A percentile compares a stretch with the other conserved stretches of the same genome.
Conservation (phyloP, 2,329 filamentous ascomycete species). For the Alternaria viburni region DNA sequence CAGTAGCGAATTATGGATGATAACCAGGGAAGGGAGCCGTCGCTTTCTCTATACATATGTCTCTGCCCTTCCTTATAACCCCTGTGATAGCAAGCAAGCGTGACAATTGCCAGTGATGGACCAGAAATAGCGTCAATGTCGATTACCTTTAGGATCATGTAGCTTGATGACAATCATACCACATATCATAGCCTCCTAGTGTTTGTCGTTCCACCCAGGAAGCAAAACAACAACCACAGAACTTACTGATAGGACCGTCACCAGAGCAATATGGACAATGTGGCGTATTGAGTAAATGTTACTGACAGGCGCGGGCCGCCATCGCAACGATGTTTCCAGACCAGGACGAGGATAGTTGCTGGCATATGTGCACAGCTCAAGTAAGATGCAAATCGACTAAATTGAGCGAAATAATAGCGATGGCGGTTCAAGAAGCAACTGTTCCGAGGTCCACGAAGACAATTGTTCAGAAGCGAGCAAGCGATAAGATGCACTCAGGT, state of each 20-base stretch:
- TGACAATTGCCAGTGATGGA: not conserved
- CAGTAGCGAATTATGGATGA: not conserved
- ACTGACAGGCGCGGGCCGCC: not conserved
- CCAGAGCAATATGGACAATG: not conserved
- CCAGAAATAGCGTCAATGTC: not conserved
- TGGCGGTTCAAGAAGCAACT: not conserved
- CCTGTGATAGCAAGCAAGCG: not conserved
- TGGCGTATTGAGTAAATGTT: not conserved
- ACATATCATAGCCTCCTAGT: not conserved
- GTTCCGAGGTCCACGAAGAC: not conserved
- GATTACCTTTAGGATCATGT: not conserved
- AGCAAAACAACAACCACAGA: not conserved
- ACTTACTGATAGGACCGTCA: not conserved
- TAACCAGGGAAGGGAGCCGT: not conserved
- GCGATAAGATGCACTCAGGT: not conserved
- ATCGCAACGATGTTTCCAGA: not conserved
- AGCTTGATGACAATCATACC: not conserved
- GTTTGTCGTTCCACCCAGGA: not conserved
- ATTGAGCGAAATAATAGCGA: not conserved
- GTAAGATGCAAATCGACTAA: not conserved
- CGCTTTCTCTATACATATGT: not conserved
- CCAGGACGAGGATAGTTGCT: not conserved
- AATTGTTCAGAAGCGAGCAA: not conserved
- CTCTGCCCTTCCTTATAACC: not conserved
- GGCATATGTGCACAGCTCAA: not conserved